Conservation (phyloP, 768 basidiomycete genomes). For the Serendipita sp. region DNA sequence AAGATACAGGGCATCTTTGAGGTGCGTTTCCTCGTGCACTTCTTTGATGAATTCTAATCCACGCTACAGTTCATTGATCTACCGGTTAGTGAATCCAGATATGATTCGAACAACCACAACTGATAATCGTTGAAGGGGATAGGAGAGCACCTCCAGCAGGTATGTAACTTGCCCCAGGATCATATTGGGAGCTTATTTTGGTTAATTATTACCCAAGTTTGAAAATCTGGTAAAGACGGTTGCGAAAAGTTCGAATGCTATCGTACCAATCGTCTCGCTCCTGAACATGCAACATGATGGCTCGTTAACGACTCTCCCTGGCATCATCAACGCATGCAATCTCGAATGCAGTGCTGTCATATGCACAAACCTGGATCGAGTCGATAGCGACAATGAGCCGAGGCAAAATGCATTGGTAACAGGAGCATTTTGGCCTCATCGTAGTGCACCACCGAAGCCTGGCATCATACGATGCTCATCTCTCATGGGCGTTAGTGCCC, state of each 20-base stretch:
- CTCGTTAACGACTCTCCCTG: not conserved
- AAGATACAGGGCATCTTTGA: not conserved
- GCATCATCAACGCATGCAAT: not conserved
- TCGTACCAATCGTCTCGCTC: not conserved
- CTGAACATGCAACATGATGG: not conserved
- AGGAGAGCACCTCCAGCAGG: not conserved
- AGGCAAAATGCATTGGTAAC: not conserved
- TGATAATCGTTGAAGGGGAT: not conserved
- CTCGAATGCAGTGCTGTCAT: not conserved
- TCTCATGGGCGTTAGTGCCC: not conserved
- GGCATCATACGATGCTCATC: not conserved
- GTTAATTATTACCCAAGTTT: not conserved
- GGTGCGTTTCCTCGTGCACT: not conserved
- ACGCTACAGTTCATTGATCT: not conserved
- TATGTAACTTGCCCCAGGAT: not conserved
- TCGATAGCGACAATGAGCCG: not conserved
- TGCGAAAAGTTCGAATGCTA: not conserved
- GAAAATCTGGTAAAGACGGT: not conserved
- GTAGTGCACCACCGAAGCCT: not conserved
- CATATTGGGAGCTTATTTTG: not conserved
- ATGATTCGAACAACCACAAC: not conserved
- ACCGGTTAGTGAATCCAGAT: not conserved
- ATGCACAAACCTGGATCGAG: not conserved
- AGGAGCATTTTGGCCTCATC: not conserved
- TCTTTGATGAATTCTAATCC: not conserved